Base-by-base conservation (phyloP, 257 asterid genomes). In the Solanum boliviense region DNA sequence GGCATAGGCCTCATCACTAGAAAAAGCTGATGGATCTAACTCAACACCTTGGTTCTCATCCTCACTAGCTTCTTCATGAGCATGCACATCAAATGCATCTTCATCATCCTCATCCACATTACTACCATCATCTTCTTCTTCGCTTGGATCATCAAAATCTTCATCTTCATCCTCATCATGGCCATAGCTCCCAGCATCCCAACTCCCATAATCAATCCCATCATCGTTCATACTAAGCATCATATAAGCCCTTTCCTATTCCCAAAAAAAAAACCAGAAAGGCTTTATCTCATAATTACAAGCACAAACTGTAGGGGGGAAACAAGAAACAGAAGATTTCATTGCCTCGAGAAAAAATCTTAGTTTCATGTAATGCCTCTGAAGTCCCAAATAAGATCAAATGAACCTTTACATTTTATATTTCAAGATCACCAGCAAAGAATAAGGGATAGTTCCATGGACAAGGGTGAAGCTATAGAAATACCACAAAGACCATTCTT, bases 1-100 rank as follows among this genome's bases (percentile, higher is more conserved):
- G 83, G 99, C 99, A 93, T 92, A 97, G 76, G 98, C 98, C 93
- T 95, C 99, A 85, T 97, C 99, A 89, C 95, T 94, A 25, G 99
- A 88, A 94, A 91, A 95, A 83, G 95, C 94, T 70, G 98, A 91
- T 39, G 98, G 99, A 88, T 97, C 99, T 89, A 95, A 90, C 88
- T 91, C 98, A 87, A 89, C 89, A 88, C 88, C 90, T 86, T 84
- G 94, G 90, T 83, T 89, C 82, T 88, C 98, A 74, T 88, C 90
- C 85, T 93, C 98, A 41, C 84, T 92, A 83, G 87, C 95, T 89
- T 91, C 93, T 86, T 90, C 90, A 74, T 78, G 95, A 85, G 92
- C 93, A 93, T 93, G 93, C 72, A 86, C 94, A 84, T 94, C 98
- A 87, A 93, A 91, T 71, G 92, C 97, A 92, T 94, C 97, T 70